Conservation (phyloP, 2,329 filamentous ascomycete genomes). For the Beauveria medogensis region DNA sequence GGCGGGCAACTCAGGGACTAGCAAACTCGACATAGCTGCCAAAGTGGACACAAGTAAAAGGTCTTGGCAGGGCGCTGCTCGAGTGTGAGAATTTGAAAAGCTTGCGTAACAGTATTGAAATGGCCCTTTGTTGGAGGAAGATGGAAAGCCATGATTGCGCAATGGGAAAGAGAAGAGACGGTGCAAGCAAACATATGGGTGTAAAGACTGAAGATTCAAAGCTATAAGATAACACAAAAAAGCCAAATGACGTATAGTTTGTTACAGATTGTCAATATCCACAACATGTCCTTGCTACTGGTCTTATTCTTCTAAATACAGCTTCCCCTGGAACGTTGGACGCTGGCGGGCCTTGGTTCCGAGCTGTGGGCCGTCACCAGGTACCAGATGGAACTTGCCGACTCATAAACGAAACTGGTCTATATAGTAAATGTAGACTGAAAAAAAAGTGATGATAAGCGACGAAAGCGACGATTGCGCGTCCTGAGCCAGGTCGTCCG, state of each 20-base stretch:
- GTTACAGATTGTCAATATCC: no score
- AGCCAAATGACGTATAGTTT: no score
- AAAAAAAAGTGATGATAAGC: background rate
- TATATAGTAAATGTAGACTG: background rate
- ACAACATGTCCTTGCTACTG: no score
- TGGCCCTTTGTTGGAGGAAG: background rate
- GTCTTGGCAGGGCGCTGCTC: background rate
- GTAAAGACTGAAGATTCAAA: no score
- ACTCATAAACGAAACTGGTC: background rate
- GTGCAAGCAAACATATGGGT: no score
- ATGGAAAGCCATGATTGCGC: background rate
- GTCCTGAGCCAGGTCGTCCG: background rate
- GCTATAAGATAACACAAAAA: no score
- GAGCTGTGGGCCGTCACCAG: background rate
- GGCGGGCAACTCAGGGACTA: no score
- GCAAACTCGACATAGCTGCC: no score
- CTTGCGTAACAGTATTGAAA: background rate
- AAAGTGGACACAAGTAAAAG: no score
- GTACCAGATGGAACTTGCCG: background rate
- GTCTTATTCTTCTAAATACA: no score
- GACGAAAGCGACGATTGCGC: background rate
- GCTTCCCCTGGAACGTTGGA: background rate
- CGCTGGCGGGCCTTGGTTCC: background rate
- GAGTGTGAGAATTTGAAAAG: background rate
- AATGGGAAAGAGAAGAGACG: no score